Percentiles rank a stretch among this genome's conserved stretches.
phyloP scores from a whole-genome alignment of 2,329 filamentous ascomycete species.

The Coniochaeta sp. region DNA sequence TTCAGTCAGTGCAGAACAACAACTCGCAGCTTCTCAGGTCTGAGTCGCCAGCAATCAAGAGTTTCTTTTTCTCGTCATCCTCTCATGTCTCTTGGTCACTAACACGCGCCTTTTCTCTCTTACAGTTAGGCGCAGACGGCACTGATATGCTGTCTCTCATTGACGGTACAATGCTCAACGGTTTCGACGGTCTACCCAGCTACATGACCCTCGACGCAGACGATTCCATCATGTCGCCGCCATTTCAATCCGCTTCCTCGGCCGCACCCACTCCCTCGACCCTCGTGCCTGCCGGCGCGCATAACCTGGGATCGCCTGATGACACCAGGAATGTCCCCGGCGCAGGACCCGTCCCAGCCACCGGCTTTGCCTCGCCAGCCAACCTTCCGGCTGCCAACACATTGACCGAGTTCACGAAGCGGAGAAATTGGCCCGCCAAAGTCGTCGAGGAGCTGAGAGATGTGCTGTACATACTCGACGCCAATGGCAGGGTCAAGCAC shows the following conservation, averaged over 20 bases:
- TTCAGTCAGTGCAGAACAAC: slow-evolving; percentile 2
- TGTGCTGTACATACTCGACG: slow-evolving; percentile 78
- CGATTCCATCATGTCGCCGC: not conserved
- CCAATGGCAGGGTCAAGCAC: slow-evolving; percentile 77
- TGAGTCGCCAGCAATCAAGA: not conserved
- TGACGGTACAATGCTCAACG: not conserved
- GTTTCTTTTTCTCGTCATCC: not conserved
- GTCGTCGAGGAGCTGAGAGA: slow-evolving; percentile 87
- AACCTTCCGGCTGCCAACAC: slow-evolving; percentile 22
- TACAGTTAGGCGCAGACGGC: not conserved
- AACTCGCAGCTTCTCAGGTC: not conserved
- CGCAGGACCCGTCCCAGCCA: not conserved
- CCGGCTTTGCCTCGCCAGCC: not conserved
- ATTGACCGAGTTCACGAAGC: slow-evolving; percentile 53
- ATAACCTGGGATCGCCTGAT: not conserved
- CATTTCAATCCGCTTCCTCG: not conserved
- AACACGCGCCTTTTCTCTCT: not conserved
- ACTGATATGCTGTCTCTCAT: slow-evolving; percentile 2
- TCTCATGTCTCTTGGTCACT: not conserved
- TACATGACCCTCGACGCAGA: slow-evolving; percentile 1
- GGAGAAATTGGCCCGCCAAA: slow-evolving; percentile 75
- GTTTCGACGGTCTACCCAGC: not conserved
- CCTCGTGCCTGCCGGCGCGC: not conserved
- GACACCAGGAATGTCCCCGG: slow-evolving; percentile 1
- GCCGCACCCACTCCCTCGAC: not conserved